Conservation (phyloP, 768 basidiomycete genomes). For the Mycena capillaripes region DNA sequence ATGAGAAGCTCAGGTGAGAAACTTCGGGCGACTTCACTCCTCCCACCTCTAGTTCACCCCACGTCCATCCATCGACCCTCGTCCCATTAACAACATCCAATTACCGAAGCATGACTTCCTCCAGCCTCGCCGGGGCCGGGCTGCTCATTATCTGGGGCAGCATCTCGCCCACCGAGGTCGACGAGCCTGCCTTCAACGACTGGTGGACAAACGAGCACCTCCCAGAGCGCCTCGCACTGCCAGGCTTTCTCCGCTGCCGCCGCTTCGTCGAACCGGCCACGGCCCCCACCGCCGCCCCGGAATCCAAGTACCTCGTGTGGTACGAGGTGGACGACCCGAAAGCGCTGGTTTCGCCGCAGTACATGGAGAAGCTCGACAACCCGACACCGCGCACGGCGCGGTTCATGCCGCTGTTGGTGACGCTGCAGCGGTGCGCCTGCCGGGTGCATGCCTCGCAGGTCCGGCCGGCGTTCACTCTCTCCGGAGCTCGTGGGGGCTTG, state of each 20-base stretch:
- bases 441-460: constrained; percentile 24
- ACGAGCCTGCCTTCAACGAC: constrained; percentile 23
- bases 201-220: constrained; percentile 30
- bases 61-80: constrained; percentile 17
- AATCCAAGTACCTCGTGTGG: constrained; percentile 26
- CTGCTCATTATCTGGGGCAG: constrained; percentile 27
- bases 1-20: constrained; percentile 24
- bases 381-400: constrained; percentile 24
- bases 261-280: constrained; percentile 20
- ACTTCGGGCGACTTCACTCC: constrained; percentile 19
- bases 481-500: too few species aligned
- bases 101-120: constrained; percentile 24
- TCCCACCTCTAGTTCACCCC: constrained; percentile 18
- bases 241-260: constrained; percentile 30
- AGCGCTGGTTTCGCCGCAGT: constrained; percentile 25
- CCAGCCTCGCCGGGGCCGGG: constrained; percentile 23
- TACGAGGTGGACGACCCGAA: constrained; percentile 27
- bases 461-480: constrained; percentile 22
- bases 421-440: constrained; percentile 29
- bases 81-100: constrained; percentile 12
- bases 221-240: constrained; percentile 27
- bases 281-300: constrained; percentile 11
- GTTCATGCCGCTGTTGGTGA: constrained; percentile 25
- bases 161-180: constrained; percentile 24
- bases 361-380: constrained; percentile 28